These are phyloP conservation scores for Bertia moriformis DNA, from an alignment of 2,329 filamentous ascomycete genomes.

Conservation along the genomic window DNA sequence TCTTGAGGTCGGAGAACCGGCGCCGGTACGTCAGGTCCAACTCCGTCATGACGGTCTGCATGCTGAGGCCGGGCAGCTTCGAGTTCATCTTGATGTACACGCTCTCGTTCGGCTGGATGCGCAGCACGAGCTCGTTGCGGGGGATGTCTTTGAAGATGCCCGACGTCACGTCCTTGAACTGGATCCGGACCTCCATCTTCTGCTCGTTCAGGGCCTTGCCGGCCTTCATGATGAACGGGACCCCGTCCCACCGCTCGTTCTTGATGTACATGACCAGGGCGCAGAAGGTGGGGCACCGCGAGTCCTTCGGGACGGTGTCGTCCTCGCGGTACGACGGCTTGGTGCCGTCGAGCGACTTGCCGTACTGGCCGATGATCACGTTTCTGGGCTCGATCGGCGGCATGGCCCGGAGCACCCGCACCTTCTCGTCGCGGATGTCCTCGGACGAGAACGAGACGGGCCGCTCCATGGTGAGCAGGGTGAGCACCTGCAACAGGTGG, in stretches of 20 bases:
- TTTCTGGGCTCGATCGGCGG: conserved; percentile 96
- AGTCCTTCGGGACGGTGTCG: conserved; percentile 93
- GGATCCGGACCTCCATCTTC: conserved; percentile 97
- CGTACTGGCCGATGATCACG: conserved; percentile 98
- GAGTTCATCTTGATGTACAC: conserved; percentile 99
- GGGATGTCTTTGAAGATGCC: conserved; percentile 99
- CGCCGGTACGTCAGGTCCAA: conserved; percentile 95
- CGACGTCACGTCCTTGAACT: conserved; percentile 98
- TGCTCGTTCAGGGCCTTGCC: conserved; percentile 98
- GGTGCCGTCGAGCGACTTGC: conserved; percentile 83
- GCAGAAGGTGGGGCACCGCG: conserved; percentile 93
- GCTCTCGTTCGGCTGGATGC: conserved; percentile 97
- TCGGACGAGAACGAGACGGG: conserved; percentile 96
- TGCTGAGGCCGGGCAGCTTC: conserved; percentile 92
- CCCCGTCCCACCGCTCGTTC: conserved; percentile 98
- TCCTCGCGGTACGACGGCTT: conserved; percentile 99
- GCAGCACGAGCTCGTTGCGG: conserved; percentile 96
- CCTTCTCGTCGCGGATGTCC: conserved; percentile 97
- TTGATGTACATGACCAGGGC: conserved; percentile 97
- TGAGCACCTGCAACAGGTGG: conserved; percentile 91
- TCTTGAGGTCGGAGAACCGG: conserved; percentile 98
- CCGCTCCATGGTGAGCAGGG: conserved; percentile 91
- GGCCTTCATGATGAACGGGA: conserved; percentile 98
- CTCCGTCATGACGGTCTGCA: conserved; percentile 98
- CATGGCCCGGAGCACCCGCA: conserved; percentile 85